phyloP scores from a whole-genome alignment of 495 filamentous ascomycete species.

The Cercophora scortea region DNA sequence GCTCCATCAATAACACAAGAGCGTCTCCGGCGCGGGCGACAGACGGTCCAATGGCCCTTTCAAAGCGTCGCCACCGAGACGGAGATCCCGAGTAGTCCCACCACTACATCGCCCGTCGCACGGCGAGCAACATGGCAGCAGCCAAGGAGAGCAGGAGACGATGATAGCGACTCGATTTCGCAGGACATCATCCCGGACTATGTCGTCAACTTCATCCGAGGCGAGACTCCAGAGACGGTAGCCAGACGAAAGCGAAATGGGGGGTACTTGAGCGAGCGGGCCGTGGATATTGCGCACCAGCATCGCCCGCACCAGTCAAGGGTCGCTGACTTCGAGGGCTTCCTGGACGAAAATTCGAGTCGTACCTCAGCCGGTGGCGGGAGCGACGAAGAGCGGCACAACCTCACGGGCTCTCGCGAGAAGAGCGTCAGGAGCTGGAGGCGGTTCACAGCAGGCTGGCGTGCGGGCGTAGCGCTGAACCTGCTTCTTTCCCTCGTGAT shows the following conservation, averaged over 20 bases:
- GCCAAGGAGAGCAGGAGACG: background rate
- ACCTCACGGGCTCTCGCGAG: slow-evolving; percentile 1
- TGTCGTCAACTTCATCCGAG: slow-evolving; percentile 35
- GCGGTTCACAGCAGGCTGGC: slow-evolving; percentile 26
- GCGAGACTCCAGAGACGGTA: slow-evolving; percentile 35
- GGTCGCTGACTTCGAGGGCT: slow-evolving; percentile 27
- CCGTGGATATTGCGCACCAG: slow-evolving; percentile 20
- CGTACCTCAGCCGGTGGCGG: background rate
- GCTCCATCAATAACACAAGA: background rate
- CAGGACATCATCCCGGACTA: slow-evolving; percentile 37
- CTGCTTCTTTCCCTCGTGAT: slow-evolving; percentile 27
- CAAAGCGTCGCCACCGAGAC: slow-evolving; percentile 19
- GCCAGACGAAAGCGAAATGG: slow-evolving; percentile 30
- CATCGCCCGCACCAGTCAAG: slow-evolving; percentile 21
- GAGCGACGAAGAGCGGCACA: slow-evolving; percentile 6
- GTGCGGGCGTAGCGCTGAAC: slow-evolving; percentile 32
- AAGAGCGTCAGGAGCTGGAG: slow-evolving; percentile 2
- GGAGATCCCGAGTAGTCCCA: slow-evolving; percentile 6
- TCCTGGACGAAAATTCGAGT: slow-evolving; percentile 5
- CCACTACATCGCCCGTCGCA: slow-evolving; percentile 4
- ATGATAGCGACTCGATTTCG: slow-evolving; percentile 15
- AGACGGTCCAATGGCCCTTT: slow-evolving; percentile 27
- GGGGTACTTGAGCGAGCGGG: slow-evolving; percentile 24
- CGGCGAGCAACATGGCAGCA: slow-evolving; percentile 19
- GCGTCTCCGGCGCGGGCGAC: slow-evolving; percentile 7